Evolutionary conservation across 306 rosid genomes (phyloP).

Genomic region (Cucurbita argyrosperma): DNA sequence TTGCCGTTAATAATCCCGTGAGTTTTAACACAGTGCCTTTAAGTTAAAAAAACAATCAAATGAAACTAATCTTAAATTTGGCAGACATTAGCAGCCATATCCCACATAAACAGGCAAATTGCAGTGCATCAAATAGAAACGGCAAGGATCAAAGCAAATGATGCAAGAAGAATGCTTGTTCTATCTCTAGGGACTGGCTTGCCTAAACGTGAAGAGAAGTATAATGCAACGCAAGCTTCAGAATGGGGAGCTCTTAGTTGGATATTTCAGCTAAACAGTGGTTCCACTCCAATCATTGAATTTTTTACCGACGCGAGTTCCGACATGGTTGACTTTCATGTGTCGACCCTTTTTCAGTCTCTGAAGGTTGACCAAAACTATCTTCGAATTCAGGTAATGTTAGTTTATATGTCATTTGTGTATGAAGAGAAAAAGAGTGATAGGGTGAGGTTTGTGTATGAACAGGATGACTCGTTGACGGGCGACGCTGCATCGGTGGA

Average conservation of each 20-base stretch:
- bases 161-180: slow-evolving; percentile 13
- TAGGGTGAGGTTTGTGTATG: background rate
- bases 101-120: slow-evolving; percentile 10
- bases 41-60: too few species aligned
- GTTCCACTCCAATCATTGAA: slow-evolving; percentile 27
- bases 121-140: background rate
- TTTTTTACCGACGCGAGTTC: slow-evolving; percentile 21
- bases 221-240: slow-evolving; percentile 19
- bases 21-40: background rate
- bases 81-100: slow-evolving; percentile 30
- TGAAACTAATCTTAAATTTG: background rate
- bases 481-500: slow-evolving; percentile 3
- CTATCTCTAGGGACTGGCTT: slow-evolving; percentile 30
- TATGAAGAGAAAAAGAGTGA: too few species aligned
- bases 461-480: slow-evolving; percentile 1
- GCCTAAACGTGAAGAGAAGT: slow-evolving; percentile 25
- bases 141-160: background rate
- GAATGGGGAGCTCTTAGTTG: slow-evolving; percentile 26
- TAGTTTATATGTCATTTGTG: background rate
- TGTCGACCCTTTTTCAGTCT: slow-evolving; percentile 24
- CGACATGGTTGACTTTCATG: slow-evolving; percentile 30
- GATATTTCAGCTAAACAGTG: slow-evolving; percentile 6
- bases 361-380: slow-evolving; percentile 9
- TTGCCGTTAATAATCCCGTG: slow-evolving; percentile 36
- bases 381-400: slow-evolving; percentile 35